Percentiles rank a stretch among this genome's conserved stretches.
These are phyloP conservation scores for Epichloe brachyelytri DNA, from an alignment of 2,329 filamentous ascomycete genomes.

Conservation along the genomic window DNA sequence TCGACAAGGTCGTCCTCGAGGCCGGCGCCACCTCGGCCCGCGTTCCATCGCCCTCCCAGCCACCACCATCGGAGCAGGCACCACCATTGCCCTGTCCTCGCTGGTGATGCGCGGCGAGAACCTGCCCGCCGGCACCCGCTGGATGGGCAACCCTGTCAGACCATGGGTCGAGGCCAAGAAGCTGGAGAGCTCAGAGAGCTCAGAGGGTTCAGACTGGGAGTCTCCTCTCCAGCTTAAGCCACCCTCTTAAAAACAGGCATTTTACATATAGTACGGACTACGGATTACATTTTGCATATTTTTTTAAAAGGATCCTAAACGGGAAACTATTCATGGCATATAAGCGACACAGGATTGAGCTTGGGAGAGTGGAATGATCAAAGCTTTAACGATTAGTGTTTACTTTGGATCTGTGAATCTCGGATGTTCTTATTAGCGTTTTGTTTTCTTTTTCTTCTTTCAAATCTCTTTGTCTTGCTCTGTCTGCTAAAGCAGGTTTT, in stretches of 20 bases:
- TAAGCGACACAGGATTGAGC: background rate
- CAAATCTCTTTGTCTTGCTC: background rate
- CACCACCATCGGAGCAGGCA: conserved; percentile 9
- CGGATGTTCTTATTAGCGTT: background rate
- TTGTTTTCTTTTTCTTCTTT: background rate
- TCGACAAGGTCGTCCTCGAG: conserved; percentile 10
- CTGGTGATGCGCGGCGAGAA: conserved; percentile 13
- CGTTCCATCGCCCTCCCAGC: conserved; percentile 10
- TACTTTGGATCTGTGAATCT: background rate
- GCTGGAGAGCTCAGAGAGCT: background rate
- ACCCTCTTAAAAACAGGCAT: background rate
- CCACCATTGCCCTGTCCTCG: conserved; percentile 9
- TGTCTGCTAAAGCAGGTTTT: background rate
- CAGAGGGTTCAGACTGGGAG: conserved; percentile 4
- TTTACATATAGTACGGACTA: background rate
- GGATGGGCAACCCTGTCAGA: conserved; percentile 11
- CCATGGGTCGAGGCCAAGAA: conserved; percentile 7
- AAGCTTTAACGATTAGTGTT: background rate
- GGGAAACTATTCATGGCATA: background rate
- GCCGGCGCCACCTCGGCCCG: conserved; percentile 10
- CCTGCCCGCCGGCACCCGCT: conserved; percentile 9
- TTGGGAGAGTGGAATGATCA: background rate
- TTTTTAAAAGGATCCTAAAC: background rate
- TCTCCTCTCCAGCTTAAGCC: background rate
- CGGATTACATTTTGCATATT: background rate